Conservation (phyloP, 345 rosid species). For the Toxicodendron radicans region DNA sequence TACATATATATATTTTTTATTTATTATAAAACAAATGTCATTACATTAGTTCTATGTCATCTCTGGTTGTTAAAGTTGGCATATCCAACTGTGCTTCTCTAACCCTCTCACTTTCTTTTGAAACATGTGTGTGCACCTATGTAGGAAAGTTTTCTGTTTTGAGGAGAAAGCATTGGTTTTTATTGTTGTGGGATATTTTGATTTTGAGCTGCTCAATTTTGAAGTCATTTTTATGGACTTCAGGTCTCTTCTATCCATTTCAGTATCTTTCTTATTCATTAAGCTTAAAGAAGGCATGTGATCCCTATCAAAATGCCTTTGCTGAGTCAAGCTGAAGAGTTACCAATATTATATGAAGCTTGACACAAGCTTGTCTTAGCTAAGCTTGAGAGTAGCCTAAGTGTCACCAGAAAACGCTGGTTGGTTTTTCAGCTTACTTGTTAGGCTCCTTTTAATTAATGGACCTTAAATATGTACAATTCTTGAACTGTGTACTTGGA, state of each 20-base stretch:
- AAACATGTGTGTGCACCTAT: not conserved
- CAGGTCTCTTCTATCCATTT: not conserved
- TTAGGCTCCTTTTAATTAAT: not conserved
- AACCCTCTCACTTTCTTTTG: not conserved
- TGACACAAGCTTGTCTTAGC: not conserved
- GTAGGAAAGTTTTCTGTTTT: not conserved
- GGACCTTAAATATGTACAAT: not conserved
- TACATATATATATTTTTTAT: not conserved
- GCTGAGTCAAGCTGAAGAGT: not conserved
- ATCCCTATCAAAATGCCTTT: no score
- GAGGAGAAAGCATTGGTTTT: not conserved
- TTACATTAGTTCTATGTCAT: not conserved
- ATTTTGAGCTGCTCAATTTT: not conserved
- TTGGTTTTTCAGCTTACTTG: not conserved
- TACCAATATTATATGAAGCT: not conserved
- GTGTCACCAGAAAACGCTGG: not conserved
- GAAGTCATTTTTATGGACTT: not conserved
- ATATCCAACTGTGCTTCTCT: no score
- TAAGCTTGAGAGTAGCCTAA: not conserved
- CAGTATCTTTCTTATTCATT: not conserved
- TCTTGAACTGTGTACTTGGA: not conserved
- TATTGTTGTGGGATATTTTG: not conserved
- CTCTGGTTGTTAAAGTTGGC: not conserved
- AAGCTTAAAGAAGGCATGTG: not conserved
- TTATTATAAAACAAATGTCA: not conserved